Evolutionary conservation across 2,329 filamentous ascomycete genomes (phyloP).

Genomic region (Ophiocordyceps camponoti-saundersi): DNA sequence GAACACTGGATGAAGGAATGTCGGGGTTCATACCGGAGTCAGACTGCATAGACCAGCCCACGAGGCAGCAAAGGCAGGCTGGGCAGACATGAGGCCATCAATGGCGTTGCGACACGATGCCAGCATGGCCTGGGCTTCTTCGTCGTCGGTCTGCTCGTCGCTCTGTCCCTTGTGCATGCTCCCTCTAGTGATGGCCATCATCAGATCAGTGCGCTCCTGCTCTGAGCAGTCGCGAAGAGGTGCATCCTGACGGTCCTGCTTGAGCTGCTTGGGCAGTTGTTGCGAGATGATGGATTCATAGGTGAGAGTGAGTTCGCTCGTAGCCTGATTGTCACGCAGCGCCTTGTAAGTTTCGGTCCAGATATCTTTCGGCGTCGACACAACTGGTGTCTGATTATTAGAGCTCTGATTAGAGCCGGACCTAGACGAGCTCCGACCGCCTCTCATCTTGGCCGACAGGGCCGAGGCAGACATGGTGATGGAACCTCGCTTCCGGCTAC

Average conservation of each 20-base stretch:
- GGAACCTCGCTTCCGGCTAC: neutral
- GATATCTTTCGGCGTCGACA: conserved; percentile 7
- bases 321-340: conserved; percentile 12
- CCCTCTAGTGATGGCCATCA: conserved; percentile 12
- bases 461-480: neutral
- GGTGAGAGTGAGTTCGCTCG: conserved; percentile 14
- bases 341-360: conserved; percentile 18
- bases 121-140: conserved; percentile 11
- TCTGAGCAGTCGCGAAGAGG: conserved; percentile 7
- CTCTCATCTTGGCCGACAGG: neutral
- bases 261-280: conserved; percentile 15
- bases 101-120: conserved; percentile 11
- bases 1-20: no score
- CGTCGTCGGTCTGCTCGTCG: conserved; percentile 9
- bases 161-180: conserved; percentile 14
- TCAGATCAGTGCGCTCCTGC: conserved; percentile 11
- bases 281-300: conserved; percentile 19
- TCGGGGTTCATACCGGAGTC: conserved; percentile 13
- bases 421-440: neutral
- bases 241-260: conserved; percentile 11
- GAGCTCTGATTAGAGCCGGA: no score
- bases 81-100: conserved; percentile 8
- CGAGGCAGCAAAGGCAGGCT: conserved; percentile 14
- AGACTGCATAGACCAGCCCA: conserved; percentile 19
- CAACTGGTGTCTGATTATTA: neutral